These are phyloP conservation scores for Teratosphaeria zuluensis DNA, from an alignment of 2,329 filamentous ascomycete species.

Conservation along the genomic window DNA sequence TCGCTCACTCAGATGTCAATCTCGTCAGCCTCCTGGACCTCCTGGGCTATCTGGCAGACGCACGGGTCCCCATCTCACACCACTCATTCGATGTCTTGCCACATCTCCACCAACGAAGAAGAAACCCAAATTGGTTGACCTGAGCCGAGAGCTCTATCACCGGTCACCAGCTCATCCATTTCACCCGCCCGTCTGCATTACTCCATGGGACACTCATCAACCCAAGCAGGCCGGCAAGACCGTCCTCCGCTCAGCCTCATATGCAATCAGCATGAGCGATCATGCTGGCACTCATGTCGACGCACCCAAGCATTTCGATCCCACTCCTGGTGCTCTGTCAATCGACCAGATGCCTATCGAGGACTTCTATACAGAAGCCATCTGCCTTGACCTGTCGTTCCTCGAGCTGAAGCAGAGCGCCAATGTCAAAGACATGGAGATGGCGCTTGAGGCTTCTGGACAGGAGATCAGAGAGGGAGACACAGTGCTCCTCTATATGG, in stretches of 20 bases:
- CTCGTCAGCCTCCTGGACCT: background rate
- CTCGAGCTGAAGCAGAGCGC: constrained; percentile 16
- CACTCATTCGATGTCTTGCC: background rate
- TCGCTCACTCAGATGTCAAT: background rate
- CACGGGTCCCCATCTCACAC: background rate
- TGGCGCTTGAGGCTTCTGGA: constrained; percentile 11
- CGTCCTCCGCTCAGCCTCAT: constrained; percentile 16
- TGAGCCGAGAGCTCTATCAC: constrained; percentile 19
- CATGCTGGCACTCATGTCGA: constrained; percentile 22
- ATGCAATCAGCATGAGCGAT: constrained; percentile 18
- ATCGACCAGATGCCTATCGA: constrained; percentile 20
- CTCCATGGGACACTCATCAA: constrained; percentile 20
- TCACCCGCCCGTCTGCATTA: constrained; percentile 14
- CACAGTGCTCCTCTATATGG: constrained; percentile 18
- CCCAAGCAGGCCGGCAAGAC: constrained; percentile 19
- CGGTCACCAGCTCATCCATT: constrained; percentile 19
- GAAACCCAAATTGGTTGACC: constrained; percentile 17
- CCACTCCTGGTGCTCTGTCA: constrained; percentile 13
- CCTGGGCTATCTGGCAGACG: background rate
- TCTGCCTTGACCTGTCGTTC: constrained; percentile 19
- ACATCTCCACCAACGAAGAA: background rate
- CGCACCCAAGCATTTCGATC: constrained; percentile 21
- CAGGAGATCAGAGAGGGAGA: constrained; percentile 17
- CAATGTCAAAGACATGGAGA: constrained; percentile 16
- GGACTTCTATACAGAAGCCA: constrained; percentile 20